Percentiles rank a stretch among this genome's conserved stretches.
phyloP scores from a whole-genome alignment of 306 rosid genomes.

The Psophocarpus tetragonolobus region DNA sequence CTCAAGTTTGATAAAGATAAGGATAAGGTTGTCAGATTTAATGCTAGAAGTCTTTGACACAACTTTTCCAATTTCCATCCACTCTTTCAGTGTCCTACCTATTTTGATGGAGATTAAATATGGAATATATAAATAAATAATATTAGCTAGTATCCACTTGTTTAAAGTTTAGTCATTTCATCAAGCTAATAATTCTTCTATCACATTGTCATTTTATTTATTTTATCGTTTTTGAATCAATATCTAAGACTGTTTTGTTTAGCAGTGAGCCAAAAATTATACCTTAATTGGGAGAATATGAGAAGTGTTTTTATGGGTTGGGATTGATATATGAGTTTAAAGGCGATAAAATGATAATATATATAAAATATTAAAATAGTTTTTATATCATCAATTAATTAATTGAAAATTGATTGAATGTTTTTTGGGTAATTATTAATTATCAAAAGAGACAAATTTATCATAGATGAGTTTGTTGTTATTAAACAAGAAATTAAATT shows the following conservation, averaged over 20 bases:
- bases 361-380: too few relatives aligned
- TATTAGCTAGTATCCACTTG: not conserved
- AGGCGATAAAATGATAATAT: too few relatives aligned
- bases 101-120: not conserved
- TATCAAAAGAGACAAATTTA: too few relatives aligned
- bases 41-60: not conserved
- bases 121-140: not conserved
- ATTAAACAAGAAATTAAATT: too few relatives aligned
- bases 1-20: not conserved
- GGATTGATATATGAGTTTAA: not conserved
- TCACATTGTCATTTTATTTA: not conserved
- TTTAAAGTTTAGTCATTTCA: not conserved
- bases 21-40: not conserved
- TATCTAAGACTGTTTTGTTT: too few relatives aligned
- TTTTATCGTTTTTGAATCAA: too few relatives aligned
- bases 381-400: too few relatives aligned
- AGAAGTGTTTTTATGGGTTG: not conserved
- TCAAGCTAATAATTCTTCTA: not conserved
- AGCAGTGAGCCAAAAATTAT: not conserved
- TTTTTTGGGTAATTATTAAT: too few relatives aligned
- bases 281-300: not conserved
- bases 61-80: not conserved
- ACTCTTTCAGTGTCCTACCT: not conserved
- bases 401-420: too few relatives aligned
- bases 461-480: too few relatives aligned